phyloP scores from a whole-genome alignment of 139 green algal genomes.

The Mychonastes homosphaera region DNA sequence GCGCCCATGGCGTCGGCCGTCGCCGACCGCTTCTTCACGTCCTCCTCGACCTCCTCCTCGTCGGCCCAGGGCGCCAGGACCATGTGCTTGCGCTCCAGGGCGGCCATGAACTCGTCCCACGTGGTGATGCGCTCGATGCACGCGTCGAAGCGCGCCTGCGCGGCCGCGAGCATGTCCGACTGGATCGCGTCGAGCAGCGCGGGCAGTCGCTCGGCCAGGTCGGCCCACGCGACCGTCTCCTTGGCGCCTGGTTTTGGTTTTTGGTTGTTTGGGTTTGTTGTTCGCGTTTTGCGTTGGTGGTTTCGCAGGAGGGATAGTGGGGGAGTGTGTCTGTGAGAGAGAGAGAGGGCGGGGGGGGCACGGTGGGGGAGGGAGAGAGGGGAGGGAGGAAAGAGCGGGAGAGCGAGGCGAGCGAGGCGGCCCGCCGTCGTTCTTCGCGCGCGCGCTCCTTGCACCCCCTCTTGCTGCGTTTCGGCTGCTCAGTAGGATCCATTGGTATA shows the following conservation, averaged over 20 bases:
- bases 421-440: no score
- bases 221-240: constrained; percentile 64
- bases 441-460: no score
- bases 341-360: neutral
- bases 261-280: neutral
- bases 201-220: constrained; percentile 46
- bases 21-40: constrained; percentile 77
- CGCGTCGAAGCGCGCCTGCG: constrained; percentile 38
- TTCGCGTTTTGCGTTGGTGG: neutral
- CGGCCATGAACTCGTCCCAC: constrained; percentile 92
- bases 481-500: constrained; percentile 26
- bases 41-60: constrained; percentile 67
- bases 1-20: constrained; percentile 75
- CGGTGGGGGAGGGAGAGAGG: no score
- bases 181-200: constrained; percentile 77
- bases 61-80: constrained; percentile 83
- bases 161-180: constrained; percentile 61
- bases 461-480: no score
- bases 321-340: neutral
- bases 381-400: no score
- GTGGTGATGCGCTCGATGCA: constrained; percentile 55
- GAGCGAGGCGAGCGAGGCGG: no score
- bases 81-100: constrained; percentile 83
- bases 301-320: neutral
- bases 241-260: constrained; percentile 48